Evolutionary conservation across 148 eudicot genomes (phyloP), one percentile per base, ranked within the genome.

Genomic region (Camellia lanceoleosa): DNA sequence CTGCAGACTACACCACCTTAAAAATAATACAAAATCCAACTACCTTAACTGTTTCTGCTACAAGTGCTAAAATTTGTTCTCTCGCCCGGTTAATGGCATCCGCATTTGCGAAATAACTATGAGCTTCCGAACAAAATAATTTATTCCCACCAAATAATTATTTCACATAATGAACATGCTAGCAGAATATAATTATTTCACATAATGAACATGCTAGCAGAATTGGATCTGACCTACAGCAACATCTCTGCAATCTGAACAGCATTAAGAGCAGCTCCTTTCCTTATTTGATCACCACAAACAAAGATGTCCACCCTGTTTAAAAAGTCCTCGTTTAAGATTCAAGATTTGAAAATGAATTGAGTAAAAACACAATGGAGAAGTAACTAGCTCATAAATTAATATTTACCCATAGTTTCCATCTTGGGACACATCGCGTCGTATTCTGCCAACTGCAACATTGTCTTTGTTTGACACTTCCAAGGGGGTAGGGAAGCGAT

Each of bases 241-340:
- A 97, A 84, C 94, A 92, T 88, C 87, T 97, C 99, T 19, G 99
- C 99, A 81, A 97, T 93, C 90, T 93, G 99, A 75, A 96, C 84
- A 61, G 97, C 98, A 67, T 93, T 96, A 20, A 96, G 98, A 64
- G 95, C 98, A 44, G 98, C 98, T 80, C 98, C 98, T 85, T 95
- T 95, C 80, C 97, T 92, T 83, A 97, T 97, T 87, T 97, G 99
- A 90, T 94, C 98, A 78, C 98, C 97, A 80, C 99, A 97, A 63
- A 92, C 97, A 88, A 97, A 94, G 19, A 94, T 89, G 82, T 97
- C 99, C 93, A 97, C 85, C 85, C 98, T 97, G 89, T 78, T 72
- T 49, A 5, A 68, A 79, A 70, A 1, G 14, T 15, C 52, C 14
- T 49, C 63, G 30, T 75, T 77, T 41, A 80, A 66, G 63, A 71